Conservation (phyloP, 1,139 yeast genomes). For the Zygosaccharomyces sapae region DNA sequence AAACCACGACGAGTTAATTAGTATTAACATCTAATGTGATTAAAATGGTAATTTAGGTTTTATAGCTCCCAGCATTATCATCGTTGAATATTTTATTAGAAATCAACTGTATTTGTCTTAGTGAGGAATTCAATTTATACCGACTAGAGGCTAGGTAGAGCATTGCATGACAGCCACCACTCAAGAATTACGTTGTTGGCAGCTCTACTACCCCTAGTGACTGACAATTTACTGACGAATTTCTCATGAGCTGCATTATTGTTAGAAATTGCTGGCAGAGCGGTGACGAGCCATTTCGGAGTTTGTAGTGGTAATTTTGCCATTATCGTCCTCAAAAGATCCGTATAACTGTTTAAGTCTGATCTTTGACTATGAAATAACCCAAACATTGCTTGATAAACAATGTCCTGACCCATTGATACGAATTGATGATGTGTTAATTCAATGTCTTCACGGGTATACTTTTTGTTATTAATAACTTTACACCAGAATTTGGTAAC, state of each 20-base stretch:
- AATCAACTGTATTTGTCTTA: too few species aligned
- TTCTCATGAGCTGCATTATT: slow-evolving; percentile 28
- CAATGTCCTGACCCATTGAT: slow-evolving; percentile 27
- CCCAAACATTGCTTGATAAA: slow-evolving; percentile 30
- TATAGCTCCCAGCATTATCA: too few species aligned
- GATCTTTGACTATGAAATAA: slow-evolving; percentile 34
- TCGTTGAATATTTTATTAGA: too few species aligned
- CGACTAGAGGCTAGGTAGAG: slow-evolving; percentile 30
- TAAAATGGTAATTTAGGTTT: too few species aligned
- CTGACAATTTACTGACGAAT: slow-evolving; percentile 29
- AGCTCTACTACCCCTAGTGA: slow-evolving; percentile 37
- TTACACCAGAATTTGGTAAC: slow-evolving; percentile 63
- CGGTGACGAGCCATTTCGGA: slow-evolving; percentile 29
- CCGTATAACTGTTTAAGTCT: slow-evolving; percentile 33
- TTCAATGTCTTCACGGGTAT: slow-evolving; percentile 47
- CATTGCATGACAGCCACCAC: slow-evolving; percentile 37
- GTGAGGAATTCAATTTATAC: too few species aligned
- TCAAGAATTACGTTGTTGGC: slow-evolving; percentile 32
- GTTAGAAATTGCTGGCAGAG: slow-evolving; percentile 25
- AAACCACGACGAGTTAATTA: too few species aligned
- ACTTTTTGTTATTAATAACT: slow-evolving; percentile 51
- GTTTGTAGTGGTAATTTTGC: slow-evolving; percentile 34
- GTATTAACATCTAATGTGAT: too few species aligned
- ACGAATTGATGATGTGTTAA: slow-evolving; percentile 32
- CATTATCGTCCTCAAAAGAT: slow-evolving; percentile 31